Evolutionary conservation across 2,329 filamentous ascomycete genomes (phyloP).

Genomic region (Pseudocercospora ulei): DNA sequence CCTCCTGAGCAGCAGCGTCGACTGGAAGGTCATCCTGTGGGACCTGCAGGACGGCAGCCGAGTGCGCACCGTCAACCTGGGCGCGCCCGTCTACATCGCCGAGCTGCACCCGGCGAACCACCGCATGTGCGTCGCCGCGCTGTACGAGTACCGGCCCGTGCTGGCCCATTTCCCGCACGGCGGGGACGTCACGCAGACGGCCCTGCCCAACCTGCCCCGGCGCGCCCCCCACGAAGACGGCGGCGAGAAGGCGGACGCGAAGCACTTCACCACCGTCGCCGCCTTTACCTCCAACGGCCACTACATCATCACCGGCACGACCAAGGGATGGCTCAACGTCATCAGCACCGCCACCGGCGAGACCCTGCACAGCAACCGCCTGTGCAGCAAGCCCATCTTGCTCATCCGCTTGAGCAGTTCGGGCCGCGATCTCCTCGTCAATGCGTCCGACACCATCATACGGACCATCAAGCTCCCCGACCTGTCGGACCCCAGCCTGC

Average conservation of each 20-base stretch:
- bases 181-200: slow-evolving; percentile 55
- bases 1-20: slow-evolving; percentile 82
- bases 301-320: slow-evolving; percentile 85
- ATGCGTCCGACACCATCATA: slow-evolving; percentile 89
- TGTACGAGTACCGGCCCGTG: slow-evolving; percentile 87
- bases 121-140: slow-evolving; percentile 74
- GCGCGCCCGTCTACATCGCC: slow-evolving; percentile 88
- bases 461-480: slow-evolving; percentile 85
- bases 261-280: slow-evolving; percentile 86
- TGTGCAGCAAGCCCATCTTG: slow-evolving; percentile 79
- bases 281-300: slow-evolving; percentile 78
- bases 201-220: slow-evolving; percentile 71
- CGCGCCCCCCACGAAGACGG: slow-evolving; percentile 59
- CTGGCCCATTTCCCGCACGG: slow-evolving; percentile 56
- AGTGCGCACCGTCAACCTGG: slow-evolving; percentile 77
- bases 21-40: slow-evolving; percentile 95
- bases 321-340: slow-evolving; percentile 91
- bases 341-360: slow-evolving; percentile 72
- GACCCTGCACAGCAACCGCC: slow-evolving; percentile 80
- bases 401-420: slow-evolving; percentile 75
- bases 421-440: slow-evolving; percentile 79
- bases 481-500: slow-evolving; percentile 52
- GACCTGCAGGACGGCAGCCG: slow-evolving; percentile 66
- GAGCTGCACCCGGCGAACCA: slow-evolving; percentile 87
- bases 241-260: slow-evolving; percentile 84